Base-by-base conservation (phyloP, 176 grass and related monocot species). In the Oryza australiensis region DNA sequence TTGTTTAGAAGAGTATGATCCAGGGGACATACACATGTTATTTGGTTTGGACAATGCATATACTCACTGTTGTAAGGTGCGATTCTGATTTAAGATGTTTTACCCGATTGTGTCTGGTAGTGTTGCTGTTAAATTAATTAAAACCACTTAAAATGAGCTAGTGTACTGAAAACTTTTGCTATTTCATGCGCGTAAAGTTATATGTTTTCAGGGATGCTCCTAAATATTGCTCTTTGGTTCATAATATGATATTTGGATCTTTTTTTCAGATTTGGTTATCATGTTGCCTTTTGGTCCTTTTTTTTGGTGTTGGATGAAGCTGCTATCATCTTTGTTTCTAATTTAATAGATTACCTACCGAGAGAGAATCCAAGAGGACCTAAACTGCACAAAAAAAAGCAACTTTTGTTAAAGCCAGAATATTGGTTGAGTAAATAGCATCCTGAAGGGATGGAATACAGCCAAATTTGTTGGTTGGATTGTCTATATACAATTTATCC, bases 341-440 rank as follows among this genome's bases (percentile, higher is more conserved):
- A 64, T 64, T 2, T 63, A 83, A 59, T 64, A 74, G 81, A 75
- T 75, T 66, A 83, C 60, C 70, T 80, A 80, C 78, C 49, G 37
- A 37, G 66, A 70, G 55, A 73, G 63, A 64, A 28, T 64, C 41
- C 26, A 9, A 43, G 3, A 82, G 26, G 20, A 45, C 53, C 40
- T 24, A 20, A 73, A 62, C 22, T 35, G 81, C 22, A 75, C 55
- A 66, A 68, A 83, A 12, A 22, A 35, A 80, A 74, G 66, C 10
- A 83, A 34, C 28, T 65, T 64, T 18, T 49, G 18, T 68, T 32
- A 40, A 82, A 46, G 20, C 67, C n/a, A 66, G 30, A 75, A 53
- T 37, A 51, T 5, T 27, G 13, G 71, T 51, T 28, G 22, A 75
- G 81, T 51, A 24, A 9, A 62, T 62, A 15, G 32, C 67, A 49